Evolutionary conservation across 768 basidiomycete genomes (phyloP), one percentile per base, ranked within the genome.

Genomic region (Rubroboletus pulcherrimus): DNA sequence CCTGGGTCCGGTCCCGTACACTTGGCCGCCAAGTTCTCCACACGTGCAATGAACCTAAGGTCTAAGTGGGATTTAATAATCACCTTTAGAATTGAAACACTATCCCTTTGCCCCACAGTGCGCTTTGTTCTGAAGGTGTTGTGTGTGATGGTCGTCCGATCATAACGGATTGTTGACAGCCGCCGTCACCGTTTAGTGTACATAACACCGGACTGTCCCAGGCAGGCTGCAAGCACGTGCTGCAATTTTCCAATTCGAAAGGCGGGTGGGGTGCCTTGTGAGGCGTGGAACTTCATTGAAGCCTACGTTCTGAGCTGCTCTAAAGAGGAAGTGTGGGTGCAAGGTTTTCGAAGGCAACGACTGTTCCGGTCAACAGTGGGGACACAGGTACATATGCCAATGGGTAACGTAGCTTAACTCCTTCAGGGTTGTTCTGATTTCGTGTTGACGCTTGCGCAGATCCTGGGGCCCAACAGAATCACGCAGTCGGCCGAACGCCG

Each of bases 371-470:
- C 21, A 35, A 40, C 3, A 50, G 29, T 26, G 33, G 42, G 26
- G 35, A 37, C 17, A 60, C 48, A 54, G 64, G 59, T 54, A 68
- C 53, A 40, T 34, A 26, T 26, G 37, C 45, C 39, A 39, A 30
- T 34, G 40, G 38, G 51, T 68, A 44, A 63, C 55, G 42, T 66
- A 66, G 65, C 42, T 62, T 71, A 69, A 61, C 69, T 71, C 61
- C 68, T 66, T 70, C 67, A 67, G 70, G 68, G 68, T 51, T 71
- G 60, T 42, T 53, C 55, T 61, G 60, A 71, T 67, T 35, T 52
- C 55, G 57, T 62, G 46, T 59, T 55, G 49, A n/a, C 49, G 49
- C 37, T 7, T 33, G 60, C 21, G 64, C 31, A 63, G 59, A 69
- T 69, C 62, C 21, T 21, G 21, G 21, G 21, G 21, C 58, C 44